These are phyloP conservation scores for Monilinia vaccinii-corymbosi DNA, from an alignment of 2,329 filamentous ascomycete genomes.

Conservation along the genomic window DNA sequence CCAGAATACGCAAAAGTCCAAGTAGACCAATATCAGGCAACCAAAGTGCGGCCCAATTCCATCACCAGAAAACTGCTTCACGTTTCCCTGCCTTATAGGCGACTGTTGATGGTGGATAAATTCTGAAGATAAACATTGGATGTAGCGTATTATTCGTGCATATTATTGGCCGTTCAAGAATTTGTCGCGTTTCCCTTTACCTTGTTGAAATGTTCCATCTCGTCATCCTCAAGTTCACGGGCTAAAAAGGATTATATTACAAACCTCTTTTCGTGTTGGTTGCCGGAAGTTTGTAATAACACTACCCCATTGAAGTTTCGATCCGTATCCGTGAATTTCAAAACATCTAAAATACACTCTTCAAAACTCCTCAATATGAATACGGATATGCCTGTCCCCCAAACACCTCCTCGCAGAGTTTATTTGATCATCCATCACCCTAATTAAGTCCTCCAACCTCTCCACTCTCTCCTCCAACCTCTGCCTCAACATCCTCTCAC, in stretches of 20 bases:
- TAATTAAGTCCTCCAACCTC: background rate
- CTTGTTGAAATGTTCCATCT: background rate
- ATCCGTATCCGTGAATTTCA: background rate
- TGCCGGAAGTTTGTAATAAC: background rate
- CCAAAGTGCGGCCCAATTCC: background rate
- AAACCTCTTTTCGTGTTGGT: background rate
- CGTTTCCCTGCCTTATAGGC: background rate
- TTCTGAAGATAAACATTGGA: background rate
- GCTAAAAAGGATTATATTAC: background rate
- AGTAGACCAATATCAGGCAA: background rate
- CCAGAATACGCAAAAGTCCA: background rate
- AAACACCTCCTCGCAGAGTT: background rate
- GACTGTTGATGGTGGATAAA: background rate
- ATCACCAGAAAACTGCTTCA: background rate
- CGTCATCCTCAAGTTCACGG: background rate
- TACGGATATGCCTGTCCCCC: background rate
- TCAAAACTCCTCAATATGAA: slow-evolving; percentile 1
- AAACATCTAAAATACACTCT: background rate
- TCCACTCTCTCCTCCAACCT: background rate
- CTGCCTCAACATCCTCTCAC: background rate
- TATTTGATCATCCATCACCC: background rate
- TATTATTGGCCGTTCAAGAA: background rate
- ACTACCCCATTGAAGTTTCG: background rate
- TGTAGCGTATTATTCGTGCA: background rate
- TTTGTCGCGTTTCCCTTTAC: background rate